Evolutionary conservation across 768 basidiomycete genomes (phyloP).

Genomic region (Rhodotorula kratochvilovae): DNA sequence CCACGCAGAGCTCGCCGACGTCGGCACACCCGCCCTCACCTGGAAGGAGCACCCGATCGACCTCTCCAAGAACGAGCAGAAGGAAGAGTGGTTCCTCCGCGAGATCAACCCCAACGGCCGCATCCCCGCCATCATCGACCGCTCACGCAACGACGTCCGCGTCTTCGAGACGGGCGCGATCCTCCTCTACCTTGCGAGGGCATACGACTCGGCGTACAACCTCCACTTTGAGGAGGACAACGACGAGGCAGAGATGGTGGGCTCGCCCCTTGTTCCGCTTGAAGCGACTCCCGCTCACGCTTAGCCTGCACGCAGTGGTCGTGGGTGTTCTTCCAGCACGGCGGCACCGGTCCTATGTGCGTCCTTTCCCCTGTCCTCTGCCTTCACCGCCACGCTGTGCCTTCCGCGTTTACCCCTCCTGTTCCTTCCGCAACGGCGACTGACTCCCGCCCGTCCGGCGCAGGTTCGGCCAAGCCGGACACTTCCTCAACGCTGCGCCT

Average conservation of each 20-base stretch:
- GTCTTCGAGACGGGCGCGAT: conserved; percentile 62
- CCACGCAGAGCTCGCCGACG: conserved; percentile 11
- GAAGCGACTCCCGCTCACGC: no score
- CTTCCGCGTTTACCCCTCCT: neutral
- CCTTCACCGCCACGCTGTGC: no score
- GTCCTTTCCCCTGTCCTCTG: neutral
- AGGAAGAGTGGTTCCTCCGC: conserved; percentile 55
- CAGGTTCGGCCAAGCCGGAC: conserved; percentile 54
- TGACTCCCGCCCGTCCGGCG: neutral
- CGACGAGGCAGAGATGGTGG: conserved; percentile 30
- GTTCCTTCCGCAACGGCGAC: neutral
- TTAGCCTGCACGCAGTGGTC: neutral
- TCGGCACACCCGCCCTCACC: conserved; percentile 10
- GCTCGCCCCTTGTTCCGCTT: no score
- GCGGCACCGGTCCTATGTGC: conserved; percentile 27
- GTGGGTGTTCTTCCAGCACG: conserved; percentile 75
- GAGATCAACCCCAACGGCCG: conserved; percentile 45
- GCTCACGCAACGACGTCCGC: conserved; percentile 43
- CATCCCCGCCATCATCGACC: conserved; percentile 49
- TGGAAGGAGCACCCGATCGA: conserved; percentile 51
- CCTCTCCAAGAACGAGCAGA: conserved; percentile 66
- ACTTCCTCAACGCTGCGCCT: conserved; percentile 63
- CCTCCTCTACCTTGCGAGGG: conserved; percentile 67
- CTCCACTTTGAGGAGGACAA: conserved; percentile 40
- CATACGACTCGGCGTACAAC: conserved; percentile 70